Evolutionary conservation across 1,139 yeast species (phyloP).

Genomic region (Pneumocystis oryctolagi): DNA sequence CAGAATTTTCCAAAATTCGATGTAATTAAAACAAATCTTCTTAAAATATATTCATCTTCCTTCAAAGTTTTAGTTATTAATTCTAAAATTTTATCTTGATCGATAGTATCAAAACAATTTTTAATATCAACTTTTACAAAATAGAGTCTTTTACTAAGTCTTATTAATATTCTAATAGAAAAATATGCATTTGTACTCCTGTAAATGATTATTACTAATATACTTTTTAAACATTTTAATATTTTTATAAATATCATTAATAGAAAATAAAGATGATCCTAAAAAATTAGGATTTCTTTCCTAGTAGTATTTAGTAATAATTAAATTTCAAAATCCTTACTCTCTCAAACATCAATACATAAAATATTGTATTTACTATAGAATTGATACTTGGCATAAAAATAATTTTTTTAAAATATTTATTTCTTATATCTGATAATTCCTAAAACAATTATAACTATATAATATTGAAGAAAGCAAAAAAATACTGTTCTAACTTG

Average conservation of each 20-base stretch:
- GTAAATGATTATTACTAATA: constrained; percentile 3
- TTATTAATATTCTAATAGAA: constrained; percentile 10
- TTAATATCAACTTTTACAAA: constrained; percentile 63
- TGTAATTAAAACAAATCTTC: constrained; percentile 6
- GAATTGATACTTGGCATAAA: constrained; percentile 10
- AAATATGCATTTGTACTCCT: constrained; percentile 4
- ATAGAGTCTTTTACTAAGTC: constrained; percentile 29
- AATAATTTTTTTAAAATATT: background rate
- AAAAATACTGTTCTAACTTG: background rate
- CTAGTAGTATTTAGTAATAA: constrained; percentile 16
- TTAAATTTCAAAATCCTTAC: background rate
- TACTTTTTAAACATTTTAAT: constrained; percentile 10
- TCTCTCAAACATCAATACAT: constrained; percentile 5
- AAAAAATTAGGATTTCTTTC: constrained; percentile 19
- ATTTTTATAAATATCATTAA: constrained; percentile 2
- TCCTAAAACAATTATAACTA: background rate
- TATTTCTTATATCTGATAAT: background rate
- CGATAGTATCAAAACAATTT: constrained; percentile 56
- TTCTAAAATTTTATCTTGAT: constrained; percentile 8
- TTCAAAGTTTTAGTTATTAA: constrained; percentile 3
- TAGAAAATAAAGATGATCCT: constrained; percentile 10
- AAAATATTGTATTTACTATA: constrained; percentile 5
- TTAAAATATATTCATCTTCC: constrained; percentile 11
- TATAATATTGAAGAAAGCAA: background rate
- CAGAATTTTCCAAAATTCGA: constrained; percentile 4